Base-by-base conservation (phyloP, 164 flowering plant species). In the Magnolia sinica region DNA sequence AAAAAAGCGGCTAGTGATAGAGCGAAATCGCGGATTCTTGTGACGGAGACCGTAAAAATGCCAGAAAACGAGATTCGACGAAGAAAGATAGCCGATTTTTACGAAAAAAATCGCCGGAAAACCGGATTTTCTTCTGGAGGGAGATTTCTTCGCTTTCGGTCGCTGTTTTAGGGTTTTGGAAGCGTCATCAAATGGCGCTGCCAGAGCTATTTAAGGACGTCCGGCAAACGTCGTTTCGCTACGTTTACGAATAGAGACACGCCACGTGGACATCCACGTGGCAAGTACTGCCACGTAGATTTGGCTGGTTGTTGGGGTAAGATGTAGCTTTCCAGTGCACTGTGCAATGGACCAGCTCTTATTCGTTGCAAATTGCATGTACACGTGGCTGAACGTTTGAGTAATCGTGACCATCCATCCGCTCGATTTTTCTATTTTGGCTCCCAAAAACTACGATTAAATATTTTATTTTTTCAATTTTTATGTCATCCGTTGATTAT, bases 161-260 rank as follows among this genome's bases (percentile, higher is more conserved):
- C 71, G 2, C 49, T 68, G 71, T 29, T 29, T 68, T 68, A 29
- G 51, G 50, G 71, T 29, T 68, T 37, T 7, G 68, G 49, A 68
- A 29, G 70, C 7, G 70, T 24, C 18, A 68, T 31, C 37, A 68
- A 68, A 29, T 3, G 49, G 37, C 16, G 27, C 16, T 68, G 50
- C 50, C 49, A n/a, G 51, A 68, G 71, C 27, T 68, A 68, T 68
- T 68, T 68, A 68, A 68, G 50, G 50, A 7, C 16, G 14, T 29
- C 13, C 19, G 50, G 71, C 2, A 16, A 3, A 8, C 19, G 18
- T 55, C 18, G 16, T 55, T 55, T 55, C 8, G 61, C 61, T 10
- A 37, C n/a, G 45, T 29, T 16, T 29, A 37, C 71, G 50, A 13
- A 68, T 68, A 7, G 71, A 31, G 50, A 18, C 19, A 5, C 18